These are phyloP conservation scores for Wilcoxina mikolae DNA, from an alignment of 495 filamentous ascomycete genomes.

Conservation along the genomic window DNA sequence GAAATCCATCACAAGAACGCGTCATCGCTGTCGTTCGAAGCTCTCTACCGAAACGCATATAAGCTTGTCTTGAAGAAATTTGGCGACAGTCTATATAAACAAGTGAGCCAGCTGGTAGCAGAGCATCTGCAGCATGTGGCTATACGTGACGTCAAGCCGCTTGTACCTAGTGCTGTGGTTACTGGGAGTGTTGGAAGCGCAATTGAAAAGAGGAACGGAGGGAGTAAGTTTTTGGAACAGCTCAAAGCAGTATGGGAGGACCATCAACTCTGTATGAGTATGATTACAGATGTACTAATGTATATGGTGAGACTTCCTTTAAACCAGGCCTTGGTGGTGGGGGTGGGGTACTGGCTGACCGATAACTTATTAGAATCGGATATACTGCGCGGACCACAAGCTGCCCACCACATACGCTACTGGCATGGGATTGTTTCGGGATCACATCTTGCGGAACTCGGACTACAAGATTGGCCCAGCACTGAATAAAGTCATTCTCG, in stretches of 20 bases:
- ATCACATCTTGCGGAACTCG: slow-evolving; percentile 53
- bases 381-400: slow-evolving; percentile 53
- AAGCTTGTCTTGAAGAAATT: slow-evolving; percentile 81
- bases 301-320: slow-evolving; percentile 55
- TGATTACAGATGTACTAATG: slow-evolving; percentile 96
- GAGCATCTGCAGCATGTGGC: slow-evolving; percentile 24
- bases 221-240: slow-evolving; percentile 67
- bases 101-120: slow-evolving; percentile 55
- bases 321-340: slow-evolving; percentile 9
- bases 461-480: slow-evolving; percentile 47
- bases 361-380: slow-evolving; percentile 45
- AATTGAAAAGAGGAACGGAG: slow-evolving; percentile 60
- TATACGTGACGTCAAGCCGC: slow-evolving; percentile 26
- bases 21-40: slow-evolving; percentile 80
- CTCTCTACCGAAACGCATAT: slow-evolving; percentile 91
- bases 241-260: slow-evolving; percentile 70
- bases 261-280: slow-evolving; percentile 85
- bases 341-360: slow-evolving; percentile 18
- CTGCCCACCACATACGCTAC: slow-evolving; percentile 66
- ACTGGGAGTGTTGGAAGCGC: slow-evolving; percentile 33
- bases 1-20: slow-evolving; percentile 91
- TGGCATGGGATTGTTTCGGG: slow-evolving; percentile 75
- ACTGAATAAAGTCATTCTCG: slow-evolving; percentile 66
- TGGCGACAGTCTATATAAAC: slow-evolving; percentile 67
- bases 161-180: slow-evolving; percentile 28